These are phyloP conservation scores for Yarrowia hollandica DNA, from an alignment of 805 yeast species.

Conservation along the genomic window DNA sequence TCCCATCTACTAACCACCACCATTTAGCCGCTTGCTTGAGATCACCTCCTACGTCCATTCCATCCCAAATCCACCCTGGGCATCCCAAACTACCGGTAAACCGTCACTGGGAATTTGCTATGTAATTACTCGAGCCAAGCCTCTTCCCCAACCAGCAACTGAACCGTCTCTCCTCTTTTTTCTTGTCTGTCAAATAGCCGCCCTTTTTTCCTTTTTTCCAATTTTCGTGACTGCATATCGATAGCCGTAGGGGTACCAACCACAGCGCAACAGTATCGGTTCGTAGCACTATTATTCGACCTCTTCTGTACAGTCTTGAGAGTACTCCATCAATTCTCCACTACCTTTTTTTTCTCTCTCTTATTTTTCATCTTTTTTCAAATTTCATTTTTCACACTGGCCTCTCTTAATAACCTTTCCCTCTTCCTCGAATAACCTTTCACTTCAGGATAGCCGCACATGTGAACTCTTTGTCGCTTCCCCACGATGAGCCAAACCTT, in stretches of 20 bases:
- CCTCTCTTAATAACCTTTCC: no score
- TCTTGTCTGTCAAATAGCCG: background rate
- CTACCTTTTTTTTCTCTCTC: no score
- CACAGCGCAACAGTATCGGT: no score
- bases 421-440: no score
- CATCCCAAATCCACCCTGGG: no score
- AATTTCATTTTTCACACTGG: background rate
- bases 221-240: background rate
- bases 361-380: background rate
- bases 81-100: slow-evolving; percentile 4
- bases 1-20: no score
- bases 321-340: no score
- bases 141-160: background rate
- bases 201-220: no score
- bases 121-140: background rate
- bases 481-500: slow-evolving; percentile 1
- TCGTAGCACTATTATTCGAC: no score
- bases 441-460: background rate
- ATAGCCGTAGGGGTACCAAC: slow-evolving; percentile 3
- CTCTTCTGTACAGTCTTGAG: no score
- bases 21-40: no score
- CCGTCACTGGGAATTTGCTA: background rate
- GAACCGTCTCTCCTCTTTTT: background rate
- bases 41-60: no score
- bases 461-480: background rate